Evolutionary conservation across 2,329 filamentous ascomycete species (phyloP).

Genomic region (Colletotrichum sidae): DNA sequence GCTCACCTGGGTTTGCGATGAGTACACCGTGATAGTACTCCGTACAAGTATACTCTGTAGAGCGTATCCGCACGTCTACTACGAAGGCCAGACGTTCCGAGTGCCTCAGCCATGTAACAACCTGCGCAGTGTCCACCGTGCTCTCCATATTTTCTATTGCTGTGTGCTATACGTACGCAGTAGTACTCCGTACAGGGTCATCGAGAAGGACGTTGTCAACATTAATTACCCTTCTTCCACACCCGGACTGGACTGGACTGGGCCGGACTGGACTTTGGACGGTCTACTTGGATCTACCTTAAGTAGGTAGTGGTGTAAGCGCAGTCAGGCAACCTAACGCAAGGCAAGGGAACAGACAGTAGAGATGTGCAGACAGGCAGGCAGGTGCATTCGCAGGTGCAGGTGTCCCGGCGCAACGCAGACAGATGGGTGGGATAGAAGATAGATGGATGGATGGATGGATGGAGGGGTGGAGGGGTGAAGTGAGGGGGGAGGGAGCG

Average conservation of each 20-base stretch:
- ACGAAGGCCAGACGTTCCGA: too few relatives aligned
- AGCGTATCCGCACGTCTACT: too few relatives aligned
- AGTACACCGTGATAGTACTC: too few relatives aligned
- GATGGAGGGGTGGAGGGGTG: slow-evolving; percentile 12
- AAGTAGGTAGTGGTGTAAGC: background rate
- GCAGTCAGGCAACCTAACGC: background rate
- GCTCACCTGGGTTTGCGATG: too few relatives aligned
- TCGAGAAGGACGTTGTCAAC: background rate
- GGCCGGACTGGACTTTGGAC: background rate
- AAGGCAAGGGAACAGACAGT: background rate
- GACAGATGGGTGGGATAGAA: slow-evolving; percentile 16
- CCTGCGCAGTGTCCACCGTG: too few relatives aligned
- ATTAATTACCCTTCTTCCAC: too few relatives aligned
- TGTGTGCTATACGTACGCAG: too few relatives aligned
- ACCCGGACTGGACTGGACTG: background rate
- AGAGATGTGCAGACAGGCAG: slow-evolving; percentile 10
- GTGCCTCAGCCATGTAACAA: too few relatives aligned
- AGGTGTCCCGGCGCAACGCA: slow-evolving; percentile 30
- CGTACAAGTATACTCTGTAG: too few relatives aligned
- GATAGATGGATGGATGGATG: slow-evolving; percentile 5
- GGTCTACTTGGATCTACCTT: background rate
- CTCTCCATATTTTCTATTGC: too few relatives aligned
- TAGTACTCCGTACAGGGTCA: too few relatives aligned
- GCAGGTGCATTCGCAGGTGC: slow-evolving; percentile 17
- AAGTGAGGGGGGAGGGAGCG: slow-evolving; percentile 4